phyloP scores from a whole-genome alignment of 2,329 filamentous ascomycete species.

The Xylaria sp. region DNA sequence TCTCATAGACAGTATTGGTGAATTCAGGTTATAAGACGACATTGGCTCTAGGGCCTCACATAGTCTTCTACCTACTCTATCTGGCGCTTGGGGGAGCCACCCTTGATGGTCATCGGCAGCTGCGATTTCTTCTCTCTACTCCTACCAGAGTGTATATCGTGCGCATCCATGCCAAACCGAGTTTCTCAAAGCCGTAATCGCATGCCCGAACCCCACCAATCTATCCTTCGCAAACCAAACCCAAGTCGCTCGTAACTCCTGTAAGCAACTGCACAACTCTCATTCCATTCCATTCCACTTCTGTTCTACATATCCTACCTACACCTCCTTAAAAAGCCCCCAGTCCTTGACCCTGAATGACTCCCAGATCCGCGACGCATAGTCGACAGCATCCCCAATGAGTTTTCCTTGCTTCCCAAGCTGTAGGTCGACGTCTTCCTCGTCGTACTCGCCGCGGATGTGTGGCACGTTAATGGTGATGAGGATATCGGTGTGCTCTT shows the following conservation, averaged over 20 bases:
- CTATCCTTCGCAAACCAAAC: not conserved
- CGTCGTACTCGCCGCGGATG: slow-evolving; percentile 77
- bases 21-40: slow-evolving; percentile 20
- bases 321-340: slow-evolving; percentile 71
- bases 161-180: not conserved
- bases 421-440: slow-evolving; percentile 76
- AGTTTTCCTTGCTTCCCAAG: slow-evolving; percentile 73
- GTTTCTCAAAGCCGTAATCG: not conserved
- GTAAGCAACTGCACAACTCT: not conserved
- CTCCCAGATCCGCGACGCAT: slow-evolving; percentile 74
- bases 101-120: not conserved
- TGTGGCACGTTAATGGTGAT: slow-evolving; percentile 91
- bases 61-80: not conserved
- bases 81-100: slow-evolving; percentile 1
- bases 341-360: slow-evolving; percentile 84
- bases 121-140: not conserved
- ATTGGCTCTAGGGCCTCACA: slow-evolving; percentile 4
- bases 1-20: slow-evolving; percentile 5
- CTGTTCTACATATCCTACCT: not conserved
- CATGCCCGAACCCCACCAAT: not conserved
- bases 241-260: not conserved
- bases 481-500: slow-evolving; percentile 81
- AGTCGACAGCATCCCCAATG: slow-evolving; percentile 75
- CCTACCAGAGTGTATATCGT: not conserved
- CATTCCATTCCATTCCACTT: not conserved